A percentile compares a stretch with the other conserved stretches of the same genome.
Evolutionary conservation across 352 stramenopile species (phyloP).

Genomic region (Globisporangium nunn): DNA sequence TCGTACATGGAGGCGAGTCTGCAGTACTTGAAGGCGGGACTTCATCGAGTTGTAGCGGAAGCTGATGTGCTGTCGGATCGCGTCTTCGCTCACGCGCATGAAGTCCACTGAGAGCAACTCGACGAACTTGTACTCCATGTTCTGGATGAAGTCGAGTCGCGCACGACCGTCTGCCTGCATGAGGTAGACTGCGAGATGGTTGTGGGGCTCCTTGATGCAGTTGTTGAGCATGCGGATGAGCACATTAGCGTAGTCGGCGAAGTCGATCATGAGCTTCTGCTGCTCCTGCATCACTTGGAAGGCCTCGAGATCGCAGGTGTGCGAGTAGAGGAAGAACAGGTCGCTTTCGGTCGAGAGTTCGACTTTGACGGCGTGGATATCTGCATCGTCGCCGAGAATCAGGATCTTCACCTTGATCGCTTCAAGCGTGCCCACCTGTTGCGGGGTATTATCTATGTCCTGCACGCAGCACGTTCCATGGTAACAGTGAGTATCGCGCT

Average conservation of each 20-base stretch:
- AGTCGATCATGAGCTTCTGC: conserved; percentile 95
- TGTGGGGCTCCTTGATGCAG: conserved; percentile 93
- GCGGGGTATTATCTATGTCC: conserved; percentile 77
- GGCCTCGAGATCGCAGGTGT: conserved; percentile 80
- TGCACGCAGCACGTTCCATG: conserved; percentile 7
- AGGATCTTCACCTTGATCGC: conserved; percentile 94
- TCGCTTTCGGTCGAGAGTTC: conserved; percentile 91
- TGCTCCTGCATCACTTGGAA: conserved; percentile 91
- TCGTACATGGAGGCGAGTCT: conserved; percentile 83
- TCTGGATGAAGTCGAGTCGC: conserved; percentile 93
- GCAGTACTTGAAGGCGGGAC: conserved; percentile 84
- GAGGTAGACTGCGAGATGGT: conserved; percentile 90
- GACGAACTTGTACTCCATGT: conserved; percentile 97
- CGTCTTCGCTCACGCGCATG: conserved; percentile 81
- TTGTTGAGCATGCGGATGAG: conserved; percentile 94
- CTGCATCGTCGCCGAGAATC: conserved; percentile 78
- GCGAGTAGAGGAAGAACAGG: conserved; percentile 92
- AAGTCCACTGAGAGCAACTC: conserved; percentile 91
- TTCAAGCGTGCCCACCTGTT: conserved; percentile 90
- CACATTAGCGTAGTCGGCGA: conserved; percentile 91
- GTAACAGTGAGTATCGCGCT: too few relatives aligned
- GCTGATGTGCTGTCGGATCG: conserved; percentile 89
- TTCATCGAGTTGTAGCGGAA: conserved; percentile 95
- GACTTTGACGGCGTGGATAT: conserved; percentile 81
- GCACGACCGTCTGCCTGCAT: conserved; percentile 89